Evolutionary conservation across 164 flowering plant genomes (phyloP).

Genomic region (Stephania cephalantha): DNA sequence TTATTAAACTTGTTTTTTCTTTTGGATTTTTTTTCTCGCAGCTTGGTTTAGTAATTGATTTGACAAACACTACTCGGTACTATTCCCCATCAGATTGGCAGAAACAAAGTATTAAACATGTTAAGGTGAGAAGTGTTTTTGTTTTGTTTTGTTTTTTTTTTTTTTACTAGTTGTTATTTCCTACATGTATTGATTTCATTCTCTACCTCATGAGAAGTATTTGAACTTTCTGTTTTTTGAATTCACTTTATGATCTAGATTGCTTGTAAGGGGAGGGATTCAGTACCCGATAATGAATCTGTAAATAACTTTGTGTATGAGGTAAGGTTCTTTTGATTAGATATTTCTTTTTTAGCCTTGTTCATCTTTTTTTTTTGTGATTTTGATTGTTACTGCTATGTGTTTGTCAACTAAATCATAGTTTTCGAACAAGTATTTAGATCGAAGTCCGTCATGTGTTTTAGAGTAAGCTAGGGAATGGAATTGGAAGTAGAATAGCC

Average conservation of each 20-base stretch:
- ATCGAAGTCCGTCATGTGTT: too few relatives aligned
- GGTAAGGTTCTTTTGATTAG: constrained; percentile 31
- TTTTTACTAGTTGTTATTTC: neutral
- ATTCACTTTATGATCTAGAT: constrained; percentile 39
- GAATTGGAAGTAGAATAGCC: too few relatives aligned
- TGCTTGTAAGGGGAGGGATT: constrained; percentile 77
- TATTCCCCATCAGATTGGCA: constrained; percentile 58
- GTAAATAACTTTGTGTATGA: constrained; percentile 78
- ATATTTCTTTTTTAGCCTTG: neutral
- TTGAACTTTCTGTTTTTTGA: constrained; percentile 2
- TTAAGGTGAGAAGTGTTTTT: constrained; percentile 52
- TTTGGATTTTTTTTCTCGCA: constrained; percentile 24
- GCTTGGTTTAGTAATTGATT: constrained; percentile 89
- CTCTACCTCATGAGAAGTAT: neutral
- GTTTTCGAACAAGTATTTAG: neutral
- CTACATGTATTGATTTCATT: neutral
- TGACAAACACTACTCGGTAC: constrained; percentile 83
- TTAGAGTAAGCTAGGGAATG: too few relatives aligned
- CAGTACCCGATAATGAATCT: constrained; percentile 78
- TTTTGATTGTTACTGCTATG: neutral
- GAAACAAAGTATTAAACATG: constrained; percentile 84
- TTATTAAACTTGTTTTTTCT: too few relatives aligned
- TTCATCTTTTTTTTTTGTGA: neutral
- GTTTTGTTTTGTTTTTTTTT: neutral
- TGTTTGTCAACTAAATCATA: neutral